A percentile compares a stretch with the other conserved stretches of the same genome.
Evolutionary conservation across 305 asterid species (phyloP).

Genomic region (Andrographis paniculata): DNA sequence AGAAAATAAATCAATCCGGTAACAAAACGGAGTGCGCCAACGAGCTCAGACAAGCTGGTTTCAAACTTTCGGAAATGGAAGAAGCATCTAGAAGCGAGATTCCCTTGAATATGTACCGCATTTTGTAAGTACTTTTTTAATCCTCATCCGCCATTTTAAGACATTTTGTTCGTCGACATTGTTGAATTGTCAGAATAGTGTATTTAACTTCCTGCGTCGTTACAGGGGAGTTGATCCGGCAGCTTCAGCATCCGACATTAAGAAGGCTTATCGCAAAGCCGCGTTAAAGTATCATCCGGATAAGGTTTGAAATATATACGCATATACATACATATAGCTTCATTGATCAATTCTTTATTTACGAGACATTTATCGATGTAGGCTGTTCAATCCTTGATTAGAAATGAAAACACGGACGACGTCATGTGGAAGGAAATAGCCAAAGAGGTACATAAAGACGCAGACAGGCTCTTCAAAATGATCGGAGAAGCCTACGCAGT

Average conservation of each 20-base stretch:
- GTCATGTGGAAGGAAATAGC: constrained; percentile 82
- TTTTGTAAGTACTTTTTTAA: constrained; percentile 60
- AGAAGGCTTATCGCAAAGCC: constrained; percentile 92
- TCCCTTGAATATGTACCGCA: constrained; percentile 84
- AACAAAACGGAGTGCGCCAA: constrained; percentile 43
- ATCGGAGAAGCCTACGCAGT: constrained; percentile 96
- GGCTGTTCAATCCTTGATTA: constrained; percentile 81
- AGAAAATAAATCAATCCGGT: constrained; percentile 37
- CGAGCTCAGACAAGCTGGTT: constrained; percentile 70
- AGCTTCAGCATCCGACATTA: constrained; percentile 76
- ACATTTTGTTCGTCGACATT: not conserved
- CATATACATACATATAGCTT: not conserved
- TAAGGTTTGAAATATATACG: constrained; percentile 45
- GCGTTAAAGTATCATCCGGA: constrained; percentile 97
- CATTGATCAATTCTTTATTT: not conserved
- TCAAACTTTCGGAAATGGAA: constrained; percentile 67
- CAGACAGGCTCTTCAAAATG: constrained; percentile 89
- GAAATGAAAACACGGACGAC: constrained; percentile 75
- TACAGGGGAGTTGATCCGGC: constrained; percentile 89
- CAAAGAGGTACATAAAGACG: constrained; percentile 74
- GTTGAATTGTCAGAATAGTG: not conserved
- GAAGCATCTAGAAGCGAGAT: constrained; percentile 69
- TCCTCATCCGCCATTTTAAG: too few relatives aligned
- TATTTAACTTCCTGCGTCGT: constrained; percentile 19
- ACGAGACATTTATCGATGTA: constrained; percentile 15